These are phyloP conservation scores for Trametes meyenii DNA, from an alignment of 768 basidiomycete species.

Conservation along the genomic window DNA sequence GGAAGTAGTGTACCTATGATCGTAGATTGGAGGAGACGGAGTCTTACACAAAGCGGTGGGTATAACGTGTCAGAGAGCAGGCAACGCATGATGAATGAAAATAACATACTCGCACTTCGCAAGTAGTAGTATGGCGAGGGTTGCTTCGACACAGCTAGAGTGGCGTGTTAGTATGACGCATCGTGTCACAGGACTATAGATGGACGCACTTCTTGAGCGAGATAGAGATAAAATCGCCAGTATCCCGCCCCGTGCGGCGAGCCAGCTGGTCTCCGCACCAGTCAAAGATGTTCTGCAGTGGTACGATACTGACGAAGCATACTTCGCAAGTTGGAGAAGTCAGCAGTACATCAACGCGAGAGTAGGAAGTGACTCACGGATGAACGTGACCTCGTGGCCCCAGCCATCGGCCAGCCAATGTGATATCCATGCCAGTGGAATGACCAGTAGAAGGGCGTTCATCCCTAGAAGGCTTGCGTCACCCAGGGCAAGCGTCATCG, in stretches of 20 bases:
- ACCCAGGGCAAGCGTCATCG: too few relatives aligned
- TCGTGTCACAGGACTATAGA: not conserved
- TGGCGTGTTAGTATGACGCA: not conserved
- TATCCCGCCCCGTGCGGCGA: constrained; percentile 52
- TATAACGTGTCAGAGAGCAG: not conserved
- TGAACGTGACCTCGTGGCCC: constrained; percentile 44
- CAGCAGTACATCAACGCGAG: not conserved
- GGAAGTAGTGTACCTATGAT: constrained; percentile 51
- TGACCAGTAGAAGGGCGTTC: constrained; percentile 56
- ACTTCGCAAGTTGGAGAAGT: constrained; percentile 12
- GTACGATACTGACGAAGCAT: constrained; percentile 48
- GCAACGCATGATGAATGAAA: not conserved
- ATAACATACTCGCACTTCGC: constrained; percentile 59
- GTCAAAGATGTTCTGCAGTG: constrained; percentile 69
- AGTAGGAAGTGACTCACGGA: constrained; percentile 40
- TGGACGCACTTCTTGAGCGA: constrained; percentile 63
- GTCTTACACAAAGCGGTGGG: constrained; percentile 35
- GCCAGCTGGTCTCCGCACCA: constrained; percentile 60
- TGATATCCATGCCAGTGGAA: constrained; percentile 63
- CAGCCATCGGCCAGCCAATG: constrained; percentile 47
- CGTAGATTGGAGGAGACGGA: constrained; percentile 68
- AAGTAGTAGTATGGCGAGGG: constrained; percentile 67
- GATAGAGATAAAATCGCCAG: constrained; percentile 66
- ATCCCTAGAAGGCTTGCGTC: constrained; percentile 25
- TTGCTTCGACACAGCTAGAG: constrained; percentile 66